phyloP scores from a whole-genome alignment of 163 green algal species.

The Scenedesmus sp. region DNA sequence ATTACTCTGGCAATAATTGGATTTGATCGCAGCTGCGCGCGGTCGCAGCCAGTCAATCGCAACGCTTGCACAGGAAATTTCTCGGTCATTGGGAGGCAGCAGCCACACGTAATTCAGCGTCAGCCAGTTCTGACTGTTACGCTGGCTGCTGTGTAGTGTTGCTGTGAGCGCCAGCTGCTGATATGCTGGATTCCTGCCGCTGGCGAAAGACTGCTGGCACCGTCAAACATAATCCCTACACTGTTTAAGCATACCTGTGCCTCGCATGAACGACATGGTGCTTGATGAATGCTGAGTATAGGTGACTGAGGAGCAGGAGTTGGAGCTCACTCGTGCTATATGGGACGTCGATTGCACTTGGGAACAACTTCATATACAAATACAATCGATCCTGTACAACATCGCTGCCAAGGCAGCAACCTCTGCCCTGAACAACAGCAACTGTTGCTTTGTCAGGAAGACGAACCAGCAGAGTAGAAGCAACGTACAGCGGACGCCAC shows the following conservation, averaged over 20 bases:
- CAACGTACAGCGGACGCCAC: background rate
- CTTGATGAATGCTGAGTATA: slow-evolving; percentile 1
- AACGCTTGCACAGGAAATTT: slow-evolving; percentile 37
- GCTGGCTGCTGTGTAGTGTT: background rate
- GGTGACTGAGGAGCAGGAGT: slow-evolving; percentile 5
- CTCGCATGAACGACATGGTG: slow-evolving; percentile 49
- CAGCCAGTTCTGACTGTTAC: background rate
- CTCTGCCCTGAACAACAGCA: background rate
- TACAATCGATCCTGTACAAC: background rate
- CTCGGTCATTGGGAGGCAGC: background rate
- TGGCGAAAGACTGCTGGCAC: background rate
- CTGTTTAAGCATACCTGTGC: background rate
- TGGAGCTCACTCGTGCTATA: background rate
- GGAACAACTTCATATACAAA: background rate
- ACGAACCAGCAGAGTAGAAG: slow-evolving; percentile 3
- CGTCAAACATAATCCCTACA: background rate
- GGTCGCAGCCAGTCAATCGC: slow-evolving; percentile 27
- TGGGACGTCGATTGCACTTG: background rate
- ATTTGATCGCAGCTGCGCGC: background rate
- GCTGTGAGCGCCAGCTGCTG: slow-evolving; percentile 1
- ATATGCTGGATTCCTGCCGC: background rate
- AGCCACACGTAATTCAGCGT: background rate
- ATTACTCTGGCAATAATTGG: background rate
- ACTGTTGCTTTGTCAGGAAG: slow-evolving; percentile 21
- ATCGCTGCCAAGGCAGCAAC: background rate